Evolutionary conservation across 179 eudicot genomes (phyloP).

Genomic region (Carnegiea gigantea): DNA sequence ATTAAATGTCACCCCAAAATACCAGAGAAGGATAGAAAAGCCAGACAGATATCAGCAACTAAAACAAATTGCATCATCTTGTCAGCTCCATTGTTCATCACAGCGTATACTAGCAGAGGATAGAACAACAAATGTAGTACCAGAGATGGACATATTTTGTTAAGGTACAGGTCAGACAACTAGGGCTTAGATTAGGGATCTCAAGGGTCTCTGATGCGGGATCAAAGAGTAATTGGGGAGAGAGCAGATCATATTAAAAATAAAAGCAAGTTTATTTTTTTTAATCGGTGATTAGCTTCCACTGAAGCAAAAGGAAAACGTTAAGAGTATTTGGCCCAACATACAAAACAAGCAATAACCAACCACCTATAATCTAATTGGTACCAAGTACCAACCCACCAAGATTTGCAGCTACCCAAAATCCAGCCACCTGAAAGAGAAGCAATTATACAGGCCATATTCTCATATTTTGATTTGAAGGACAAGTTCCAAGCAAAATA

Average conservation of each 20-base stretch:
- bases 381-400: too few relatives aligned
- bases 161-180: neutral
- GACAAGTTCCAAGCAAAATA: neutral
- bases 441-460: neutral
- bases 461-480: neutral
- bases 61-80: constrained; percentile 2
- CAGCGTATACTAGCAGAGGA: neutral
- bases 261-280: too few relatives aligned
- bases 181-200: neutral
- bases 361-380: too few relatives aligned
- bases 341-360: too few relatives aligned
- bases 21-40: neutral
- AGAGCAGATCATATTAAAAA: too few relatives aligned
- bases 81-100: neutral
- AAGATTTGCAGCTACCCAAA: too few relatives aligned
- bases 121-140: neutral
- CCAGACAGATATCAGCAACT: neutral
- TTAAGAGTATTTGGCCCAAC: too few relatives aligned
- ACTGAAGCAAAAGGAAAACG: too few relatives aligned
- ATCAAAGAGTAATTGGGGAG: neutral
- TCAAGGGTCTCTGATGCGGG: neutral
- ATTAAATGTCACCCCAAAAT: neutral
- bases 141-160: neutral
- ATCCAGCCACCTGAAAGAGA: too few relatives aligned
- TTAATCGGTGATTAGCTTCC: too few relatives aligned